Evolutionary conservation across 768 basidiomycete genomes (phyloP).

Genomic region (Xerocomellus intermedius): DNA sequence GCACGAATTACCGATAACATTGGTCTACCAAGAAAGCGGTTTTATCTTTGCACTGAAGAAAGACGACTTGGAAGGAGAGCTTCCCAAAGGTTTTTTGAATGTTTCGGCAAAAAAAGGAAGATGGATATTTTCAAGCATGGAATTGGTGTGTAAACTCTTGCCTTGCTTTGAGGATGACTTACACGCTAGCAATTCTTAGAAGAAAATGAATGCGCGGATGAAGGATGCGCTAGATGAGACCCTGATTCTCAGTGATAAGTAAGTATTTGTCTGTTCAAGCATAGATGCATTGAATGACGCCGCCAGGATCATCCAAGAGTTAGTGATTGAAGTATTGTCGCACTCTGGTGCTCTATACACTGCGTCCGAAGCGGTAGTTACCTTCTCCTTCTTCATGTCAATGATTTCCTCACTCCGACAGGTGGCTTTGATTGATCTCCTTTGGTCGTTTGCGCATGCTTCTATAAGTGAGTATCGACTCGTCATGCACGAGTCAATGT

Average conservation of each 20-base stretch:
- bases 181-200: conserved; percentile 40
- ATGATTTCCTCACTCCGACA: conserved; percentile 26
- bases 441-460: conserved; percentile 83
- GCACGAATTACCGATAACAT: conserved; percentile 60
- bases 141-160: conserved; percentile 55
- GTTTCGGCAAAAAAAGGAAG: conserved; percentile 63
- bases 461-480: conserved; percentile 64
- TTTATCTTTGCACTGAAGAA: conserved; percentile 76
- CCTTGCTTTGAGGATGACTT: background rate
- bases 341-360: conserved; percentile 84
- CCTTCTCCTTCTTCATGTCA: background rate
- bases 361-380: conserved; percentile 78
- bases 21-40: conserved; percentile 70
- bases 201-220: conserved; percentile 86
- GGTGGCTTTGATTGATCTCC: conserved; percentile 87
- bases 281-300: background rate
- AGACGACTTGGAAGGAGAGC: conserved; percentile 43
- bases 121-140: conserved; percentile 76
- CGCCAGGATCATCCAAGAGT: conserved; percentile 71
- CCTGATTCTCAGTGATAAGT: conserved; percentile 82
- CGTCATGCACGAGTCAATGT: background rate
- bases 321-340: conserved; percentile 66
- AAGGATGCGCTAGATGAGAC: conserved; percentile 90
- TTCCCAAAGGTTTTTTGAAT: conserved; percentile 75
- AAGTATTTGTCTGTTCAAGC: conserved; percentile 5